These are phyloP conservation scores for Cenchrus fungigraminus DNA, from an alignment of 176 grass and related monocot genomes.

Conservation along the genomic window DNA sequence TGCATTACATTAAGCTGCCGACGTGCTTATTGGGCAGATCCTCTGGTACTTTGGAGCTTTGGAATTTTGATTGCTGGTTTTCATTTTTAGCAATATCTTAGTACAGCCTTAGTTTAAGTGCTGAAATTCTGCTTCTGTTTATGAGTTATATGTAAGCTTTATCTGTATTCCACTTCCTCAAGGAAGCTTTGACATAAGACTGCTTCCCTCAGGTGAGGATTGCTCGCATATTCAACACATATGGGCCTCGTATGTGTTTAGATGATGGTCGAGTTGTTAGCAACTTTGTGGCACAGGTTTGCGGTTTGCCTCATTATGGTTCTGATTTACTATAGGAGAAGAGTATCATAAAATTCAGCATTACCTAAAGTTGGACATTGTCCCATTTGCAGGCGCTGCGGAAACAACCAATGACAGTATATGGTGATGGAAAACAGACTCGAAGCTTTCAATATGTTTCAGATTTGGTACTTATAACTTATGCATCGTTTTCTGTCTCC, in stretches of 20 bases:
- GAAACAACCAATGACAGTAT: slow-evolving; percentile 93
- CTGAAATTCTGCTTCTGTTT: background rate
- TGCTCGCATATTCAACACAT: slow-evolving; percentile 97
- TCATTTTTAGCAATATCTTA: background rate
- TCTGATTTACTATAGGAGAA: slow-evolving; percentile 12
- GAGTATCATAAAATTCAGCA: slow-evolving; percentile 20
- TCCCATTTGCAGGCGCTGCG: slow-evolving; percentile 68
- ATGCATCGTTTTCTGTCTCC: background rate
- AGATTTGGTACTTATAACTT: slow-evolving; percentile 79
- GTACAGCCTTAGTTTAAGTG: background rate
- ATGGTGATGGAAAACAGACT: slow-evolving; percentile 98
- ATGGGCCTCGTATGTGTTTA: slow-evolving; percentile 94
- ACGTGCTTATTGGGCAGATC: background rate
- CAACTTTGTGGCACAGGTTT: slow-evolving; percentile 97
- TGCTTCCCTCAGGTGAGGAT: slow-evolving; percentile 75
- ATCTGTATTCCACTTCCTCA: background rate
- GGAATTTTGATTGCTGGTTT: background rate
- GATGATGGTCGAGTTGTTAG: slow-evolving; percentile 94
- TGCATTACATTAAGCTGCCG: background rate
- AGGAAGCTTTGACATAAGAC: slow-evolving; percentile 19
- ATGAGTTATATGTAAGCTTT: background rate
- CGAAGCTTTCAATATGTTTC: slow-evolving; percentile 97
- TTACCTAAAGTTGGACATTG: slow-evolving; percentile 21
- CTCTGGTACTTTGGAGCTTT: background rate
- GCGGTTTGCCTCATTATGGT: slow-evolving; percentile 55